These are phyloP conservation scores for Hawksworthiomyces lignivorus DNA, from an alignment of 2,329 filamentous ascomycete species.

Conservation along the genomic window DNA sequence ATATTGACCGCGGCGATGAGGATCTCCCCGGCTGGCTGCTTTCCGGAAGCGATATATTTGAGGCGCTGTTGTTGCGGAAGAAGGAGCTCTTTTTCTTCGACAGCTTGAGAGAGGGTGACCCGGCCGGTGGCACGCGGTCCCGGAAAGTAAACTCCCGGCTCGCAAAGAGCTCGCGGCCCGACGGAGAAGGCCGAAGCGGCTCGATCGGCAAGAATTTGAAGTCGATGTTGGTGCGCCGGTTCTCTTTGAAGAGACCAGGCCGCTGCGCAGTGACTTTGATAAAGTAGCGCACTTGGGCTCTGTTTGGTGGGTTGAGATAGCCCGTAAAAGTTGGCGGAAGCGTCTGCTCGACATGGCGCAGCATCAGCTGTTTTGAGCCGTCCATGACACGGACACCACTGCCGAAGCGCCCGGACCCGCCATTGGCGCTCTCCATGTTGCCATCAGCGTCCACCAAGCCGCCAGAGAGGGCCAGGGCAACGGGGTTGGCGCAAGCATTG, in stretches of 20 bases:
- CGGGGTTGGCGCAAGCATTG: constrained; percentile 56
- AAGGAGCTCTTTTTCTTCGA: constrained; percentile 43
- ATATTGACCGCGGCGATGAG: neutral
- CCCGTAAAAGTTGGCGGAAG: constrained; percentile 85
- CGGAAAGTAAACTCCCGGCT: constrained; percentile 58
- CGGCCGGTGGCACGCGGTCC: constrained; percentile 27
- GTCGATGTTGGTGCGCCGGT: constrained; percentile 60
- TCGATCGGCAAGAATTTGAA: constrained; percentile 93
- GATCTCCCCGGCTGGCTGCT: neutral
- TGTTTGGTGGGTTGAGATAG: constrained; percentile 76
- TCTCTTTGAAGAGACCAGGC: constrained; percentile 85
- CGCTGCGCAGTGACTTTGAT: constrained; percentile 90
- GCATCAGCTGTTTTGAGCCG: constrained; percentile 53
- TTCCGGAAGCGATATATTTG: constrained; percentile 33
- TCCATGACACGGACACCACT: constrained; percentile 54
- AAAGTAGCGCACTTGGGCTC: constrained; percentile 89
- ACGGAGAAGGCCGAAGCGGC: constrained; percentile 61
- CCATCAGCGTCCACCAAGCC: constrained; percentile 48
- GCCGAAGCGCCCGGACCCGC: constrained; percentile 38
- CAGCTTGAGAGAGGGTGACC: constrained; percentile 13
- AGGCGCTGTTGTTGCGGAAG: constrained; percentile 22
- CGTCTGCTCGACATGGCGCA: constrained; percentile 71
- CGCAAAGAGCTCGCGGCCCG: constrained; percentile 76
- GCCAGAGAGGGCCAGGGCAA: constrained; percentile 45
- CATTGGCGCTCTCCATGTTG: constrained; percentile 26